Base-by-base conservation (phyloP, 2,329 filamentous ascomycete species). In the Cercospora berteroae region DNA sequence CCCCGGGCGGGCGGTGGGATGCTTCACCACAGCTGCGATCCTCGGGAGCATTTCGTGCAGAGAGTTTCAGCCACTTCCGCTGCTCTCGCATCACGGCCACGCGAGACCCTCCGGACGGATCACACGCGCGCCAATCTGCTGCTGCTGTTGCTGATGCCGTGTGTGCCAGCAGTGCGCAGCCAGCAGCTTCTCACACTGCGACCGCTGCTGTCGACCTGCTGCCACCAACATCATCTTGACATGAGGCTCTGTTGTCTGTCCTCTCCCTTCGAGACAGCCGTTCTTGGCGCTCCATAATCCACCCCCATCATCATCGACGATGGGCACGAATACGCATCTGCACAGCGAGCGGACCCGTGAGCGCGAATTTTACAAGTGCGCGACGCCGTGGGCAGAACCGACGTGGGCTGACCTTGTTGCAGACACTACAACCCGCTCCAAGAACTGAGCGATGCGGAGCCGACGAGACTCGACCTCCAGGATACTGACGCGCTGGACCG, bases 321-420 rank as follows among this genome's bases (percentile, higher is more conserved):
- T 57, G 55, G 27, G 16, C 55, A 18, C 27, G 16, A 23, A 31
- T 9, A 31, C 25, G 25, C 55, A 57, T 33, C 27, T 57, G 27
- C 20, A 18, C 16, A 39, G 3, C 42, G 42, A 63, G 60, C 42
- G 60, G 42, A 63, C 42, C 48, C 60, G 44, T 10, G 60, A 63
- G 60, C 60, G 60, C 9, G 60, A 63, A 16, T 63, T 63, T 27
- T 63, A 63, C 60, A 63, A 52, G 44, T 63, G 55, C 18, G 55
- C 18, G 55, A 23, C 31, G 55, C 27, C 31, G 55, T 10, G 16
- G 55, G 55, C 16, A 12, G 55, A 23, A 18, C 55, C 29, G 55
- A 33, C 55, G 27, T 36, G 10, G 27, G 55, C 55, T 57, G 55
- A 57, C 55, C 55, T 18, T 4, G 48, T n/a, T 36, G 23, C 44